Evolutionary conservation across 495 filamentous ascomycete species (phyloP).

Genomic region (Aspergillus kassunensis): DNA sequence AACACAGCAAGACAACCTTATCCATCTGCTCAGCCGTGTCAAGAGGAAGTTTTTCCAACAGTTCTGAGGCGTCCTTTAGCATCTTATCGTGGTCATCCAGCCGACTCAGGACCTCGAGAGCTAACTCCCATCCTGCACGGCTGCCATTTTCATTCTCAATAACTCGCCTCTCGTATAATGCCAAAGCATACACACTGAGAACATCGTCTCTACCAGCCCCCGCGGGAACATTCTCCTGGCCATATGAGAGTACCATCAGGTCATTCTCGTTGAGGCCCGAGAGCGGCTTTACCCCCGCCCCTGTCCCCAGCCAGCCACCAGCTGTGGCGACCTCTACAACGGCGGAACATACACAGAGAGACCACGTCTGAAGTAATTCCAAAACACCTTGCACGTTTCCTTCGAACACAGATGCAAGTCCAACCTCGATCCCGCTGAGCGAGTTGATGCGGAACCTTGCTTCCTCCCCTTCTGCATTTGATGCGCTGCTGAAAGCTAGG

Average conservation of each 20-base stretch:
- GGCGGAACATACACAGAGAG: conserved; percentile 66
- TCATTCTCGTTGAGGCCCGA: conserved; percentile 54
- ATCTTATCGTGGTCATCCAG: conserved; percentile 62
- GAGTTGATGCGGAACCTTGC: conserved; percentile 64
- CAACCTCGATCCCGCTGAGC: conserved; percentile 67
- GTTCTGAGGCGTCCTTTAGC: conserved; percentile 60
- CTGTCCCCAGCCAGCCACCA: conserved; percentile 64
- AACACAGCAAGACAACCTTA: conserved; percentile 66
- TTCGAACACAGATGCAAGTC: conserved; percentile 72
- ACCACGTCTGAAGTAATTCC: conserved; percentile 71
- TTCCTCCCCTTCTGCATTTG: conserved; percentile 41
- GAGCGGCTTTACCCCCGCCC: conserved; percentile 22
- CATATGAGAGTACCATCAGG: conserved; percentile 59
- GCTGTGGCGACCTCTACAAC: conserved; percentile 74
- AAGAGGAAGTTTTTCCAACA: conserved; percentile 62
- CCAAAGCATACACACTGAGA: conserved; percentile 65
- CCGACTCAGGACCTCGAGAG: conserved; percentile 69
- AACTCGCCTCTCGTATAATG: conserved; percentile 42
- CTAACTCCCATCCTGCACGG: conserved; percentile 80
- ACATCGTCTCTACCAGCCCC: conserved; percentile 60
- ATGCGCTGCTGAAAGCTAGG: conserved; percentile 47
- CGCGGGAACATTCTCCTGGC: conserved; percentile 22
- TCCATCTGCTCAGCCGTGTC: conserved; percentile 65
- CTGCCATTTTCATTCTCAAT: conserved; percentile 35
- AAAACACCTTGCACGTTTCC: conserved; percentile 70